Base-by-base conservation (phyloP, 2,329 filamentous ascomycete genomes). In the Colletotrichum sp. region DNA sequence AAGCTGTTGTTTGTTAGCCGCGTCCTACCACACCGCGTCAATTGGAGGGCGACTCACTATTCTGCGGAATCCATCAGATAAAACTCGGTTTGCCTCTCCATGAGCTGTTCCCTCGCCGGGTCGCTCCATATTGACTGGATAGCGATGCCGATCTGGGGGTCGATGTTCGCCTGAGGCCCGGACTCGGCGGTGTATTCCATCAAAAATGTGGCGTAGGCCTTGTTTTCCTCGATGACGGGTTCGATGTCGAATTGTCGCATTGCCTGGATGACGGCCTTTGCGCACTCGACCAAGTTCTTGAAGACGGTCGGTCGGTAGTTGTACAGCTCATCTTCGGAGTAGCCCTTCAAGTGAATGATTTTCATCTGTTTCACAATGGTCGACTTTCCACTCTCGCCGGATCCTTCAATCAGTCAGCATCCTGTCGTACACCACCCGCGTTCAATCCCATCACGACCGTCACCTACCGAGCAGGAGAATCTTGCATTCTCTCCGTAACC, bases 311-410 rank as follows among this genome's bases (percentile, higher is more conserved):
- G 92, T 75, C 97, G 94, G 88, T 98, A 98, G 83, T 98, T 94
- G 81, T 94, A 94, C 66, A 98, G 90, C 86, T 99, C 97, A 81
- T 98, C 96, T 79, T 95, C 93, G 13, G 95, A 96, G 86, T 99
- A 99, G 76, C 97, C 97, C 87, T 98, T 98, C 81, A 98, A 94
- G 83, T 99, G 97, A 82, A 99, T 98, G 81, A 99, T 99, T 87
- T 98, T 99, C 97, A 99, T 99, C 89, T 99, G 97, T 87, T 99
- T 99, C 80, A 99, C 97, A 81, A 99, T 98, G 12, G 97, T 99
- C 74, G 97, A 98, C 87, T 99, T 99, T 80, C 97, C 97, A 86
- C 96, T 98, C 88, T 99, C 97, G 79, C 97, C 97, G 79, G 97
- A 98, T 79, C 97, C 97, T 98, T 84, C 79, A 22, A 32, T 52